A percentile compares a stretch with the other conserved stretches of the same genome.
These are phyloP conservation scores for Nemania abortiva DNA, from an alignment of 2,329 filamentous ascomycete genomes.

Conservation along the genomic window DNA sequence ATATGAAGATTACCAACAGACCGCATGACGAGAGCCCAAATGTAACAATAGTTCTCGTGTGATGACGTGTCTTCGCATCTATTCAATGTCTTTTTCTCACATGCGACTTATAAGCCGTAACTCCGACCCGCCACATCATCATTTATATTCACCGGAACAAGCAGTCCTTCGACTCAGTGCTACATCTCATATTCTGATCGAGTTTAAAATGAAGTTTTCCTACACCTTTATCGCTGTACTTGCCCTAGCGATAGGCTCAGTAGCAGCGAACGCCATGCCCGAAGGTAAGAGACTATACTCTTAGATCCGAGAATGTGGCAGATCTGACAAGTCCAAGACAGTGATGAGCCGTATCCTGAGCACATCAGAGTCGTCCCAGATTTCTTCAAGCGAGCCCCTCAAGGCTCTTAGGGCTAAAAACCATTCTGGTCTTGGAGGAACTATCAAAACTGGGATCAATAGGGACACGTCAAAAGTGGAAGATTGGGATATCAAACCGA, in stretches of 20 bases:
- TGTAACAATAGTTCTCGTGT: neutral
- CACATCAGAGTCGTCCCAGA: slow-evolving; percentile 22
- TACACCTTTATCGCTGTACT: neutral
- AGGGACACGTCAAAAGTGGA: neutral
- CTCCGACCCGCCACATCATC: neutral
- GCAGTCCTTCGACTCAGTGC: no score
- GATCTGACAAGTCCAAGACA: neutral
- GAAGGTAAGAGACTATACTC: slow-evolving; percentile 3
- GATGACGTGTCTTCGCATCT: neutral
- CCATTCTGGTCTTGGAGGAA: neutral
- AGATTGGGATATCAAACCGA: no score
- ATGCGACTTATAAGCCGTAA: neutral
- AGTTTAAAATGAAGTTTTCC: neutral
- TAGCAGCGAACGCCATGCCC: neutral
- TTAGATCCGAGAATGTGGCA: neutral
- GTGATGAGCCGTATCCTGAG: slow-evolving; percentile 16
- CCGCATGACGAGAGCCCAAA: neutral
- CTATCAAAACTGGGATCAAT: neutral
- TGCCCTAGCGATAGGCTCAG: neutral
- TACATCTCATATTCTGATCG: neutral
- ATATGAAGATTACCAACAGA: neutral
- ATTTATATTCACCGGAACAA: no score
- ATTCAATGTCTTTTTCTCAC: neutral
- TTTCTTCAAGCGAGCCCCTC: slow-evolving; percentile 17
- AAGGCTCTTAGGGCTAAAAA: neutral